Evolutionary conservation across 1,284 basidiomycete genomes (phyloP), one percentile per base, ranked within the genome.

Genomic region (Chiua sp.): DNA sequence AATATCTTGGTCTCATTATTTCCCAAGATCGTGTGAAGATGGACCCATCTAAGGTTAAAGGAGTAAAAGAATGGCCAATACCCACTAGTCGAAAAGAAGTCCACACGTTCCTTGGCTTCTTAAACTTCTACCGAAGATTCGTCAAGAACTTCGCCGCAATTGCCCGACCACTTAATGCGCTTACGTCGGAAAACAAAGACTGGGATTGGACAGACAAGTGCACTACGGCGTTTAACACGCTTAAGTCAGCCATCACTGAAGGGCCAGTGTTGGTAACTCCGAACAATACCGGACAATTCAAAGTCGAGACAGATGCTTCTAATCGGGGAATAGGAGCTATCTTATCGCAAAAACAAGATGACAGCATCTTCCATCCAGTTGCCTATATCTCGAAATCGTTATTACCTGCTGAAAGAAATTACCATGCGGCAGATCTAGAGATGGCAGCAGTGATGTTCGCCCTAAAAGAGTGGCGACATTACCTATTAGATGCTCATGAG

Each of bases 131-230:
- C 55, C 59, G 76, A 1, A 59, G 72, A 6, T 84, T 83, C 63
- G 77, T 84, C n/a, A 30, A 67, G 13, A 63, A 71, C 20, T 84
- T 75, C 59, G 67, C 77, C 4, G 53, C 68, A 7, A 70, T 78
- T 13, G 69, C 73, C 77, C 76, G 0, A 7, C 44, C 44, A 1
- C 61, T 84, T 0, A 59, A 65, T 47, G 48, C 62, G 0, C 65
- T 77, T 0, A 74, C 71, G 1, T 51, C 50, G 0, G 12, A 39
- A 0, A 60, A 61, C 15, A n/a, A n/a, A 0, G 15, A 33, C 26
- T 35, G 11, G n/a, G 7, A 18, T 39, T 37, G 50, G 50, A 39
- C 35, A 3, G n/a, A 51, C 3, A 15, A 51, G 39, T 51, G 47
- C 11, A n/a, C n/a, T n/a, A n/a, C n/a, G n/a, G 33, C 33, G 1